Conservation (phyloP, 73 alveolate genomes). For the Durusdinium trenchii region DNA sequence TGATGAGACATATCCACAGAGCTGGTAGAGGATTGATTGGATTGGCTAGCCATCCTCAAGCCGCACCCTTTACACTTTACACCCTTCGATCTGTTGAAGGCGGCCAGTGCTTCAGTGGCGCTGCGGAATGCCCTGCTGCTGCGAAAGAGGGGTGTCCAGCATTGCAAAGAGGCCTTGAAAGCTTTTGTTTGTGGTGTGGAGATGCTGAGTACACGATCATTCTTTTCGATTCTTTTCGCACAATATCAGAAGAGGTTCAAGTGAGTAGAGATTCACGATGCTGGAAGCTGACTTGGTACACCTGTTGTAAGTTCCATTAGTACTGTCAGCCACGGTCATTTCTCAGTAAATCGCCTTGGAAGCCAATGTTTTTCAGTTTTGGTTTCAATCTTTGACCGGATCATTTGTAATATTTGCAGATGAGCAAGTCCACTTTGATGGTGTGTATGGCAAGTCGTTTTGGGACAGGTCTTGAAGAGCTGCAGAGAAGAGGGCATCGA, state of each 20-base stretch:
- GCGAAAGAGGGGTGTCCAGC: neutral
- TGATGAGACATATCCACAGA: no score
- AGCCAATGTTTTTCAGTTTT: neutral
- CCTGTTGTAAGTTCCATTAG: no score
- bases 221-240: no score
- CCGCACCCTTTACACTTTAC: no score
- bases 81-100: neutral
- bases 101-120: slow-evolving; percentile 33
- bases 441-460: neutral
- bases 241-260: no score
- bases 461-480: slow-evolving; percentile 24
- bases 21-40: no score
- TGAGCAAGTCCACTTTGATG: neutral
- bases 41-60: no score
- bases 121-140: slow-evolving; percentile 50
- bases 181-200: neutral
- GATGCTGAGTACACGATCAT: no score
- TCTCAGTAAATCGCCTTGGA: no score
- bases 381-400: neutral
- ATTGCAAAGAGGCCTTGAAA: slow-evolving; percentile 2
- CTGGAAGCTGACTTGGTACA: no score
- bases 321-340: no score
- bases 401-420: neutral
- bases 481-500: slow-evolving; percentile 7
- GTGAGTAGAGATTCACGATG: no score